These are phyloP conservation scores for Monilinia vaccinii-corymbosi DNA, from an alignment of 2,329 filamentous ascomycete species.

Conservation along the genomic window DNA sequence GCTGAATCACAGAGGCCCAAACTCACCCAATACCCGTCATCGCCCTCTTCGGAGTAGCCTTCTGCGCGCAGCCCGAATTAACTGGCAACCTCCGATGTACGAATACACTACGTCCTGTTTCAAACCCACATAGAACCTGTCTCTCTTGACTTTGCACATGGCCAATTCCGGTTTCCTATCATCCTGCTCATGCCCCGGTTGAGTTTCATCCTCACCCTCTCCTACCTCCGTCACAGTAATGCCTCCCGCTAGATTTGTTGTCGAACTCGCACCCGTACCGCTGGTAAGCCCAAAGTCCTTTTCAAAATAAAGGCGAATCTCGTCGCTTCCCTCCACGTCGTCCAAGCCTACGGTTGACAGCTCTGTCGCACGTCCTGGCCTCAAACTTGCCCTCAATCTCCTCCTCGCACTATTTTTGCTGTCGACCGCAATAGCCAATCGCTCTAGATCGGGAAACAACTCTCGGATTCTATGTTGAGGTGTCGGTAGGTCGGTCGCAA, in stretches of 20 bases:
- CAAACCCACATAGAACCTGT: constrained; percentile 15
- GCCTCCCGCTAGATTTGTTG: background rate
- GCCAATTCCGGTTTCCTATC: constrained; percentile 16
- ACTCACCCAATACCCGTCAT: background rate
- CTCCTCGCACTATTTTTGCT: constrained; percentile 23
- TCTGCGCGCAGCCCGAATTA: background rate
- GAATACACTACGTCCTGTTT: constrained; percentile 8
- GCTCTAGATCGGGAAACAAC: constrained; percentile 23
- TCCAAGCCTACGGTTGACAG: constrained; percentile 14
- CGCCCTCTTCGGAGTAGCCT: constrained; percentile 15
- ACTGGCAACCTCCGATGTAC: constrained; percentile 17
- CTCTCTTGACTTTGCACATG: constrained; percentile 26
- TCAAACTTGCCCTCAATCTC: constrained; percentile 25
- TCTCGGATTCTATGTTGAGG: constrained; percentile 23
- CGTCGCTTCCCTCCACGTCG: constrained; percentile 7
- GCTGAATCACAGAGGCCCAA: background rate
- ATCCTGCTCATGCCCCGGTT: background rate
- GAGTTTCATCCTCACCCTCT: background rate
- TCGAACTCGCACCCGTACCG: background rate
- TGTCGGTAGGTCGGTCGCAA: constrained; percentile 18
- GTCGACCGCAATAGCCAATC: constrained; percentile 26
- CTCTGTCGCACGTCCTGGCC: constrained; percentile 26
- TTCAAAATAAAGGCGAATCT: constrained; percentile 18
- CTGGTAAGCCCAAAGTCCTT: constrained; percentile 19
- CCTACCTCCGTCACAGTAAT: background rate